Percentiles rank a stretch among this genome's conserved stretches.
Evolutionary conservation across 257 asterid species (phyloP).

Genomic region (Rubia yunnanensis): DNA sequence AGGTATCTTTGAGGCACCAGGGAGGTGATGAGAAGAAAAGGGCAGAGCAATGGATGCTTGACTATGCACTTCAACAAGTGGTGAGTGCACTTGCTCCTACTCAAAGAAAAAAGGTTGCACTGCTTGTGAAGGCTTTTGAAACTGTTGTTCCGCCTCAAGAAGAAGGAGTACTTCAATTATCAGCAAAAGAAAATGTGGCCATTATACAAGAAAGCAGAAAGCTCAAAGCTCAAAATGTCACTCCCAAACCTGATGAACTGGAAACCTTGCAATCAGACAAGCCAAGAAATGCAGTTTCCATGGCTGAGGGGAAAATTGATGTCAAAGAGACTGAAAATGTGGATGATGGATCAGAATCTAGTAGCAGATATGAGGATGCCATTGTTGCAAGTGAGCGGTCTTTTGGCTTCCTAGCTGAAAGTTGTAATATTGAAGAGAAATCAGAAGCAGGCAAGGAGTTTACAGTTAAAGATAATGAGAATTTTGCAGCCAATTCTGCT

Average conservation of each 20-base stretch:
- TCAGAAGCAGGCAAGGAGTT: background rate
- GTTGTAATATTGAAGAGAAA: background rate
- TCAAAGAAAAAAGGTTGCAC: conserved; percentile 70
- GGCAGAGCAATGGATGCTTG: conserved; percentile 96
- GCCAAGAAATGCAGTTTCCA: conserved; percentile 1
- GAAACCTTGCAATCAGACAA: background rate
- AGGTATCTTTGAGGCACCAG: conserved; percentile 49
- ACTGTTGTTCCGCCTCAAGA: conserved; percentile 67
- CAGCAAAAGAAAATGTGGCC: conserved; percentile 17
- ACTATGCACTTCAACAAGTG: conserved; percentile 88
- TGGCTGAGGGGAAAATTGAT: background rate
- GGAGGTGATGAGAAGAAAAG: conserved; percentile 55
- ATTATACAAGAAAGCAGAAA: conserved; percentile 11
- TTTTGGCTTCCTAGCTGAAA: background rate
- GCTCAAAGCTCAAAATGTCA: background rate
- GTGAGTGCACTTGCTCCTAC: conserved; percentile 85
- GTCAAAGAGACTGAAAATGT: background rate
- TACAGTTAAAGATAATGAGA: background rate
- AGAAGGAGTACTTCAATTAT: conserved; percentile 25
- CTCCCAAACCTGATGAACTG: background rate
- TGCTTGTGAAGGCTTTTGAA: conserved; percentile 93
- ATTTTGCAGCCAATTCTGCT: background rate
- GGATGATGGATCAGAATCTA: background rate
- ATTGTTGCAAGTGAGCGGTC: background rate
- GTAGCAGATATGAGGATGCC: background rate